Evolutionary conservation across 495 filamentous ascomycete genomes (phyloP).

Genomic region (Hypoxylon fuscum): DNA sequence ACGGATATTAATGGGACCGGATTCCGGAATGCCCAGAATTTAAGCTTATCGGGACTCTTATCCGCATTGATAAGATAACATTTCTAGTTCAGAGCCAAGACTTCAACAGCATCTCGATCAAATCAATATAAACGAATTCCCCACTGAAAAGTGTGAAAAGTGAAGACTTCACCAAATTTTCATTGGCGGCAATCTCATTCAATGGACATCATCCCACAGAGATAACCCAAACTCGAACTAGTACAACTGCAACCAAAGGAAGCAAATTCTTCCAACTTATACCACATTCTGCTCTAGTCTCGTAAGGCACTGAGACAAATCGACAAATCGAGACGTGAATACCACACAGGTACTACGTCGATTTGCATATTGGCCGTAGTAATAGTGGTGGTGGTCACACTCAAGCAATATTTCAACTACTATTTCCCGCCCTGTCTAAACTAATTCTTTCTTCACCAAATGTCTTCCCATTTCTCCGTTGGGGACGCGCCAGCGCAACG

Average conservation of each 20-base stretch:
- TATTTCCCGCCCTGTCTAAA: conserved; percentile 26
- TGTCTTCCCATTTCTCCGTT: conserved; percentile 42
- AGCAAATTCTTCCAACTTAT: conserved; percentile 28
- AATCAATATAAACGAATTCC: conserved; percentile 20
- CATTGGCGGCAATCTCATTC: conserved; percentile 30
- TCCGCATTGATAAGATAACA: not conserved
- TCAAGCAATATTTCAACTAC: conserved; percentile 12
- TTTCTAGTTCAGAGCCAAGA: not conserved
- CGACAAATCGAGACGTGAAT: conserved; percentile 24
- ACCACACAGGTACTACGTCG: conserved; percentile 19
- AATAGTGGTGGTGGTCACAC: conserved; percentile 15
- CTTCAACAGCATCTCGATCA: not conserved
- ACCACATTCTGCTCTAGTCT: conserved; percentile 12
- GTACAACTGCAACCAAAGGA: conserved; percentile 14
- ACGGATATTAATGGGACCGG: conserved; percentile 33
- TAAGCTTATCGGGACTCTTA: not conserved
- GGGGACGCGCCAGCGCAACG: conserved; percentile 51
- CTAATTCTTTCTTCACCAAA: conserved; percentile 43
- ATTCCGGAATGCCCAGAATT: not conserved
- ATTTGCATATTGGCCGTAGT: no score
- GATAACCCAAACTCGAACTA: conserved; percentile 4
- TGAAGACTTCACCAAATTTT: conserved; percentile 33
- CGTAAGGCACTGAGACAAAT: conserved; percentile 20
- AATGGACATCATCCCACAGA: conserved; percentile 14
- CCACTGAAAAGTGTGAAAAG: conserved; percentile 35